Conservation (phyloP, 345 rosid species). For the Iberis pinnata region DNA sequence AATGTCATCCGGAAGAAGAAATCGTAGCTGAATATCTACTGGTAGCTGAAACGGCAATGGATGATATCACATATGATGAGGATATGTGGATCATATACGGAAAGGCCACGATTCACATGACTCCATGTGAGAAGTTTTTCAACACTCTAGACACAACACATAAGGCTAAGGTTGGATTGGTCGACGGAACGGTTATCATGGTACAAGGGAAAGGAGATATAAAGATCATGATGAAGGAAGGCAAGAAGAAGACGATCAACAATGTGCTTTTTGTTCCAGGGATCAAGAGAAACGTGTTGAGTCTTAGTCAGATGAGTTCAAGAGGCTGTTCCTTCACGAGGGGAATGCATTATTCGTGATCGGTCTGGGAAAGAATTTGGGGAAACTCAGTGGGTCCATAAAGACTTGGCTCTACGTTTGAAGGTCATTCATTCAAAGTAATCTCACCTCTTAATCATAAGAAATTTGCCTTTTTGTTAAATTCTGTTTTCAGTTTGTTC, state of each 20-base stretch:
- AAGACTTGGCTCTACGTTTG: constrained; percentile 19
- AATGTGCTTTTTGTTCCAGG: constrained; percentile 20
- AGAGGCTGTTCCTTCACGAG: constrained; percentile 19
- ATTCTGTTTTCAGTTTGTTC: neutral
- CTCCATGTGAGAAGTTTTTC: constrained; percentile 22
- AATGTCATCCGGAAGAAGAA: neutral
- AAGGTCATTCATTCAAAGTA: too few species aligned
- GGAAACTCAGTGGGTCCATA: constrained; percentile 15
- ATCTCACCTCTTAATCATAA: too few species aligned
- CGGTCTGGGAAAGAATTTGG: constrained; percentile 11
- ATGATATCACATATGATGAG: constrained; percentile 12
- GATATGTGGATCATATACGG: constrained; percentile 18
- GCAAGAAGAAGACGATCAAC: constrained; percentile 23
- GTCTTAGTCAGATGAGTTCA: constrained; percentile 10
- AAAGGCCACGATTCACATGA: constrained; percentile 9
- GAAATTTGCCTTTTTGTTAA: too few species aligned
- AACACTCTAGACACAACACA: constrained; percentile 3
- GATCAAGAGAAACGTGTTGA: constrained; percentile 24
- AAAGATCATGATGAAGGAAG: constrained; percentile 15
- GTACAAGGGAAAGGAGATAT: constrained; percentile 18
- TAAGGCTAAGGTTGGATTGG: constrained; percentile 22
- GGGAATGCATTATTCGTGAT: constrained; percentile 16
- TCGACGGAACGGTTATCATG: neutral
- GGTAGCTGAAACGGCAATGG: neutral
- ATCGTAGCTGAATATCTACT: neutral